A percentile compares a stretch with the other conserved stretches of the same genome.
These are phyloP conservation scores for Astrothelium macrocarpum DNA, from an alignment of 495 filamentous ascomycete genomes.

Conservation along the genomic window DNA sequence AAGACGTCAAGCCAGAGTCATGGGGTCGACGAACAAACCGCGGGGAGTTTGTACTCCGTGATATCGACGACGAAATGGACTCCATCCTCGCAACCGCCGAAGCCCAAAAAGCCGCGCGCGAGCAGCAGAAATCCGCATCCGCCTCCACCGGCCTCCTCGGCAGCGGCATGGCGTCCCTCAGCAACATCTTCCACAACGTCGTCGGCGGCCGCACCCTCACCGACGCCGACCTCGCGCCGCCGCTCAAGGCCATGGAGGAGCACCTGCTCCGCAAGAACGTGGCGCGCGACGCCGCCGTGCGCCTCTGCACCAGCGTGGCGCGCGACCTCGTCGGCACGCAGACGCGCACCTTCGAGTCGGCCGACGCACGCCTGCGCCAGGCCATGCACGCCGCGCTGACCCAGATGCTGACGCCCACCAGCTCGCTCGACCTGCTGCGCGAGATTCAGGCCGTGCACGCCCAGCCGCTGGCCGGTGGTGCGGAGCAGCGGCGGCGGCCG, in stretches of 20 bases:
- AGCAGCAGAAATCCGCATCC: conserved; percentile 13
- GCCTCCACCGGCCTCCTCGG: conserved; percentile 56
- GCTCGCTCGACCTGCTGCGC: conserved; percentile 84
- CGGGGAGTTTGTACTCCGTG: conserved; percentile 88
- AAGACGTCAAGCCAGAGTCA: conserved; percentile 63
- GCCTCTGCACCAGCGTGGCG: conserved; percentile 84
- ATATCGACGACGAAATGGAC: conserved; percentile 87
- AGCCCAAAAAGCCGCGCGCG: conserved; percentile 39
- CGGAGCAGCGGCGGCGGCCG: conserved; percentile 54
- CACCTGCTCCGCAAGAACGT: conserved; percentile 95
- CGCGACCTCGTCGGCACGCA: conserved; percentile 81
- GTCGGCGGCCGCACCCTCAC: conserved; percentile 88
- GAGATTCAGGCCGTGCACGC: conserved; percentile 75
- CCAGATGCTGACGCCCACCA: conserved; percentile 92
- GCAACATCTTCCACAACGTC: conserved; percentile 83
- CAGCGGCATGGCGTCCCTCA: conserved; percentile 66
- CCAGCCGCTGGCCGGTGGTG: conserved; percentile 42
- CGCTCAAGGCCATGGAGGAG: conserved; percentile 90
- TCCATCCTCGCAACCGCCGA: conserved; percentile 69
- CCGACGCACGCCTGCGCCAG: conserved; percentile 74
- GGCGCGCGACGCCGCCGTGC: conserved; percentile 83
- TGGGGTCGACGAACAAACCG: conserved; percentile 79
- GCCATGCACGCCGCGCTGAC: conserved; percentile 81
- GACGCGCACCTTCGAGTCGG: conserved; percentile 81
- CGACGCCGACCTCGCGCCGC: conserved; percentile 76